A percentile compares a stretch with the other conserved stretches of the same genome.
Evolutionary conservation across 352 stramenopile species (phyloP).

Genomic region (Pythium utonaiense): DNA sequence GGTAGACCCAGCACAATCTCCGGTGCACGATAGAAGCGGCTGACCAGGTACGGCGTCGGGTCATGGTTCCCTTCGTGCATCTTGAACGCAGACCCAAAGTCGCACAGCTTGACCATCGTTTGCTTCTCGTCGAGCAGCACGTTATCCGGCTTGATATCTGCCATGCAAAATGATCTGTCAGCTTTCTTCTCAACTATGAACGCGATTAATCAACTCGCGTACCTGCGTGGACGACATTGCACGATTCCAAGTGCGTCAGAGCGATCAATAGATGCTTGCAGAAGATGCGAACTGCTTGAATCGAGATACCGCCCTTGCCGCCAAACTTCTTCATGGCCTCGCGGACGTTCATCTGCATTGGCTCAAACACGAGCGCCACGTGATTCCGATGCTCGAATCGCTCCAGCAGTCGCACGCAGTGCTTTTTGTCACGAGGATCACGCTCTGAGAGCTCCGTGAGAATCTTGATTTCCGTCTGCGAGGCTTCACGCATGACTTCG

Average conservation of each 20-base stretch:
- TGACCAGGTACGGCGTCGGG: constrained; percentile 98
- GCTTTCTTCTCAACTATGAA: background rate
- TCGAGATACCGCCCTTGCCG: constrained; percentile 76
- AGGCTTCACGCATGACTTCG: constrained; percentile 97
- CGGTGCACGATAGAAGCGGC: constrained; percentile 97
- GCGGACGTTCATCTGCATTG: constrained; percentile 97
- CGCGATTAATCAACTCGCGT: constrained; percentile 3
- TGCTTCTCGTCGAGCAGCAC: constrained; percentile 96
- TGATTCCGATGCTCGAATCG: constrained; percentile 93
- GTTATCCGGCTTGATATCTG: constrained; percentile 98
- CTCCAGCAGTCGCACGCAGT: constrained; percentile 82
- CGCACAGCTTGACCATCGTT: constrained; percentile 94
- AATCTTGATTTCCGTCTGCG: constrained; percentile 80
- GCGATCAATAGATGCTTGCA: constrained; percentile 77
- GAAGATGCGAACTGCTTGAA: constrained; percentile 83
- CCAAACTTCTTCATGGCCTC: constrained; percentile 91
- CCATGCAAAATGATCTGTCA: background rate
- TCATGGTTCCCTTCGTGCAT: constrained; percentile 89
- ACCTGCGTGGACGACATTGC: constrained; percentile 92
- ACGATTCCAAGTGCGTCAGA: constrained; percentile 68
- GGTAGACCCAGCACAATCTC: constrained; percentile 90
- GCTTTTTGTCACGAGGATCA: constrained; percentile 77
- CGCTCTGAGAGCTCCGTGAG: constrained; percentile 69
- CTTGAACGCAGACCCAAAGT: constrained; percentile 98
- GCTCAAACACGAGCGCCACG: constrained; percentile 96